phyloP scores from a whole-genome alignment of 2,329 filamentous ascomycete genomes.

The Conoideocrella luteorostrata region DNA sequence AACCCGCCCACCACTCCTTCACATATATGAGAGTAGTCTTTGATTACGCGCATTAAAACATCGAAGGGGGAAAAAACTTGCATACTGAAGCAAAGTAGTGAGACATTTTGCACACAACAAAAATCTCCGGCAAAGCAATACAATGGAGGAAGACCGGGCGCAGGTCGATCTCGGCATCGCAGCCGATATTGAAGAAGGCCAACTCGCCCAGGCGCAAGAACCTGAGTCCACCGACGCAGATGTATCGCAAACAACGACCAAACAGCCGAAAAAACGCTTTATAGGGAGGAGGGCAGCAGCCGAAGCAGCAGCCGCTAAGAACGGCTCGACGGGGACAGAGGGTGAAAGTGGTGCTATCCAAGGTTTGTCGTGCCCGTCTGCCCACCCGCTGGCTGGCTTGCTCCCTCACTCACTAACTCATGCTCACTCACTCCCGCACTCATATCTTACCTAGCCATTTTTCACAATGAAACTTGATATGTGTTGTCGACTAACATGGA shows the following conservation, averaged over 20 bases:
- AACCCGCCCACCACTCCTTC: background rate
- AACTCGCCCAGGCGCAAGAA: conserved; percentile 25
- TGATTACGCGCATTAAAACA: no score
- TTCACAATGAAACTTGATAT: no score
- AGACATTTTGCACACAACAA: no score
- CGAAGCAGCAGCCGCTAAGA: conserved; percentile 47
- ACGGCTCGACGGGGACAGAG: conserved; percentile 19
- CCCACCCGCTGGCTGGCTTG: no score
- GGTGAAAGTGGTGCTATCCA: conserved; percentile 27
- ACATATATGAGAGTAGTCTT: no score
- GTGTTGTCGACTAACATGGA: no score
- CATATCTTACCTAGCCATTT: no score
- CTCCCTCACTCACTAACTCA: no score
- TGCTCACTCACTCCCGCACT: no score
- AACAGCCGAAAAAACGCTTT: conserved; percentile 85
- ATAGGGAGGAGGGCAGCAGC: conserved; percentile 74
- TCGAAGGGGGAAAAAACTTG: no score
- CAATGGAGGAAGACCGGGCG: conserved; percentile 72
- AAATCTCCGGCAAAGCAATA: no score
- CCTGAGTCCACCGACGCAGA: conserved; percentile 6
- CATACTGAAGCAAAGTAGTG: no score
- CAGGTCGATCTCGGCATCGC: conserved; percentile 65
- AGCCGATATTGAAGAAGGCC: conserved; percentile 53
- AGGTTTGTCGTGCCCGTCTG: conserved; percentile 55
- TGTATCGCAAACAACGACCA: conserved; percentile 28